Evolutionary conservation across 1,139 yeast genomes (phyloP), one percentile per base, ranked within the genome.

Genomic region (Candida pseudoviswanathii): DNA sequence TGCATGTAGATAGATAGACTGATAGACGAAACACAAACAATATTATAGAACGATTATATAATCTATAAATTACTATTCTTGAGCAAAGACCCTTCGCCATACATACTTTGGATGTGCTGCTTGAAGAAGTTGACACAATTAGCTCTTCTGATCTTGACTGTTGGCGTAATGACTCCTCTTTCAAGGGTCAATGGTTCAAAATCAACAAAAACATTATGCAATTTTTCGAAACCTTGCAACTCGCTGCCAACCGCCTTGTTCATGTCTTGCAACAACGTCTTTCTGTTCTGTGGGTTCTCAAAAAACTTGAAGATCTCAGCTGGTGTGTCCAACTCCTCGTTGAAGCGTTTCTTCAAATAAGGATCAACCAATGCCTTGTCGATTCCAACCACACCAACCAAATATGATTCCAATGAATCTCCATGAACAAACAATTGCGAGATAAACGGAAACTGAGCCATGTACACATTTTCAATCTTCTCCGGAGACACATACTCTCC

Each of bases 121-220:
- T 37, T 25, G 30, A 44, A 44, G 31, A 27, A 38, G 30, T 38
- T 44, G n/a, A 31, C 29, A 10, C 89, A 88, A 42, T 75, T 69
- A 6, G 80, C 77, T 58, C 96, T 74, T 68, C 84, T 86, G 55
- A 86, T 77, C 69, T 88, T 87, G 61, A 86, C 67, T 1, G 96
- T 87, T 41, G 95, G 94, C 2, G 96, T 87, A 41, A 87, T 67
- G 10, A 83, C 80, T 48, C 84, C 85, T 53, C 82, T 81, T 45
- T 80, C 86, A 31, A 81, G 65, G 32, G 77, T 82, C 63, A 88
- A 77, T 2, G 94, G 92, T 55, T 87, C 94, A 45, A 85, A 62
- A 36, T 73, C 83, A 45, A 86, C 71, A 38, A 67, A 65, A 26
- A 84, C 64, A 58, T 88, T 87, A 64, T 84, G 86, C 45, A 87